Evolutionary conservation across 2,329 filamentous ascomycete genomes (phyloP).

Genomic region (Arthrobotrys conoides): DNA sequence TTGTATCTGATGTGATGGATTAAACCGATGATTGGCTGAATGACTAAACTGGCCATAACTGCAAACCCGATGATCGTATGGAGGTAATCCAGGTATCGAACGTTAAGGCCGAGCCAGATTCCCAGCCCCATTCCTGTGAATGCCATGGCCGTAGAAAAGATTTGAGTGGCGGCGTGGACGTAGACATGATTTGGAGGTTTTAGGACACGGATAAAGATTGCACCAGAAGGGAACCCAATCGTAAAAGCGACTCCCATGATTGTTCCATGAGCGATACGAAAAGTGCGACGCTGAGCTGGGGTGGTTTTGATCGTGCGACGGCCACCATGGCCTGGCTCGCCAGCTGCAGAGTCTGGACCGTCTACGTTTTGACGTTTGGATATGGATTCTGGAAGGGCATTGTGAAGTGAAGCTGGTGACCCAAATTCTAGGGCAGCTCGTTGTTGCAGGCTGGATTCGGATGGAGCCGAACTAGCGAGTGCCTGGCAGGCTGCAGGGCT

Average conservation of each 20-base stretch:
- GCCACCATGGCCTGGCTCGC: slow-evolving; percentile 48
- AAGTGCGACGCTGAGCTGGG: slow-evolving; percentile 43
- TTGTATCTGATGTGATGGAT: slow-evolving; percentile 73
- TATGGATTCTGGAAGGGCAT: slow-evolving; percentile 9
- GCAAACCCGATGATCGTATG: slow-evolving; percentile 74
- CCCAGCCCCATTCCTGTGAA: slow-evolving; percentile 75
- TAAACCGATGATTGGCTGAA: slow-evolving; percentile 74
- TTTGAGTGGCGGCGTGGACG: slow-evolving; percentile 73
- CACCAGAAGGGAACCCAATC: slow-evolving; percentile 74
- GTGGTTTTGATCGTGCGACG: slow-evolving; percentile 51
- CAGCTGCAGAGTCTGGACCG: slow-evolving; percentile 40
- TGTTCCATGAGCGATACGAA: slow-evolving; percentile 64
- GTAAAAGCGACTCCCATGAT: slow-evolving; percentile 75
- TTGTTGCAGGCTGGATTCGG: slow-evolving; percentile 26
- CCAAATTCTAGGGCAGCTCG: slow-evolving; percentile 7
- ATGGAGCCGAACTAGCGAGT: slow-evolving; percentile 25
- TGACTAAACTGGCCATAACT: slow-evolving; percentile 71
- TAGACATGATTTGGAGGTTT: slow-evolving; percentile 68
- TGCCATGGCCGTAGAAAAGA: slow-evolving; percentile 72
- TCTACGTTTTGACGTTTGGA: slow-evolving; percentile 14
- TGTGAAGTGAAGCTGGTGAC: neutral
- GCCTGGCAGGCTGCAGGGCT: slow-evolving; percentile 19
- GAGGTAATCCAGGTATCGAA: slow-evolving; percentile 69
- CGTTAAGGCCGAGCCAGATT: slow-evolving; percentile 65
- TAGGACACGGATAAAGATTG: slow-evolving; percentile 74